Conservation (phyloP, 1,284 basidiomycete genomes). For the Apiotrichum veenhuisii region DNA sequence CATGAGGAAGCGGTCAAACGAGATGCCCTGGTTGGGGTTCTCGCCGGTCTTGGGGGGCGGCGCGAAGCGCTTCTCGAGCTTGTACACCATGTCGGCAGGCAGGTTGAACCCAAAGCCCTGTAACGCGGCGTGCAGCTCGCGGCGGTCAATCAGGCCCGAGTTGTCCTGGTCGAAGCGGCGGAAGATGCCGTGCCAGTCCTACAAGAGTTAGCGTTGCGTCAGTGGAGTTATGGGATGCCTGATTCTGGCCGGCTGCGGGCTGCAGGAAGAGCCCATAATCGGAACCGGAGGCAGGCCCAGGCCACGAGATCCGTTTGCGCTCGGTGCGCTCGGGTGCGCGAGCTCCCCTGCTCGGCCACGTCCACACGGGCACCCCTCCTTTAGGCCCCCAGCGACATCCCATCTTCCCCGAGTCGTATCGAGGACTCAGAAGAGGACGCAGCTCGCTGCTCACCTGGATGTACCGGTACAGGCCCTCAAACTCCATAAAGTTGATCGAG, state of each 20-base stretch:
- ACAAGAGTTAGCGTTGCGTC: too few relatives aligned
- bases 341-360: too few relatives aligned
- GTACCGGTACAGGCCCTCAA: constrained; percentile 50
- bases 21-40: constrained; percentile 32
- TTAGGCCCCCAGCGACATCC: too few relatives aligned
- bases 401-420: too few relatives aligned
- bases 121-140: constrained; percentile 48
- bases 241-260: too few relatives aligned
- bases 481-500: constrained; percentile 49
- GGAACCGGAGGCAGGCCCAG: too few relatives aligned
- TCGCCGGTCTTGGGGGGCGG: constrained; percentile 39
- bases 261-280: too few relatives aligned
- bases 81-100: constrained; percentile 45
- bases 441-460: constrained; percentile 39
- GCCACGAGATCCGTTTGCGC: too few relatives aligned
- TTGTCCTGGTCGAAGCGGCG: constrained; percentile 48
- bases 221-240: too few relatives aligned
- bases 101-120: constrained; percentile 49
- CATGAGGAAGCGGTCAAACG: constrained; percentile 51
- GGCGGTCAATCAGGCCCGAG: constrained; percentile 48
- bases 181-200: constrained; percentile 52
- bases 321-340: too few relatives aligned
- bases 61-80: constrained; percentile 47
- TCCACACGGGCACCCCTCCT: too few relatives aligned
- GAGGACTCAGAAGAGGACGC: too few relatives aligned